Base-by-base conservation (phyloP, 345 rosid genomes). In the Melaleuca alternifolia region DNA sequence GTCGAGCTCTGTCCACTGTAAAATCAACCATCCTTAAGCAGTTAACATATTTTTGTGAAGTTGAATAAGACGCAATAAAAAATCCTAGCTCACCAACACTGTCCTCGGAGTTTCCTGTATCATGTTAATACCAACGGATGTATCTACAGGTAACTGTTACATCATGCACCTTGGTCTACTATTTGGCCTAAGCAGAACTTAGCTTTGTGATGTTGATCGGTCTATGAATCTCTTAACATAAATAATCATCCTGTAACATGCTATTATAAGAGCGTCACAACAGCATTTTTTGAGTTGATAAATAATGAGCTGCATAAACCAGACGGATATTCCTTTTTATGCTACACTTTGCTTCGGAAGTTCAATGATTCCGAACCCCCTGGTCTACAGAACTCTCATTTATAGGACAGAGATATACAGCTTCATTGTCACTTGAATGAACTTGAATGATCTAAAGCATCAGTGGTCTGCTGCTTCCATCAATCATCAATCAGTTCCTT, bases 91-190 rank as follows among this genome's bases (percentile, higher is more conserved):
- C 79, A 18, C 26, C 46, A 71, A 9, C 3, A 7, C 0, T 71
- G 48, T 71, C 48, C 48, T 71, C 1, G 10, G 48, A 71, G 48
- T 37, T 71, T 71, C 46, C 23, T 71, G 48, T 37, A 37, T 0
- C 1, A 12, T 18, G 0, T 33, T 1, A 33, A 0, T 18, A 33
- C 48, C 0, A 12, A 8, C 48, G 7, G 79, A 33, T 33, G 48
- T 21, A 16, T 33, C 48, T 4, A 71, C 23, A 15, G 46, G 1
- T 16, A 8, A 33, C 24, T 16, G 77, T 33, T 65, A 5, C 77
- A 30, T 33, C 77, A 65, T 16, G 77, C 77, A 33, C 12, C 24
- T 65, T 23, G 4, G 24, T 65, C 24, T 65, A 15, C 77, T 2
- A 4, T 33, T 21, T 65, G 79, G 79, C 79, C 46, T 16, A 65